Evolutionary conservation across 306 rosid species (phyloP).

Genomic region (Macrotyloma uniflorum): DNA sequence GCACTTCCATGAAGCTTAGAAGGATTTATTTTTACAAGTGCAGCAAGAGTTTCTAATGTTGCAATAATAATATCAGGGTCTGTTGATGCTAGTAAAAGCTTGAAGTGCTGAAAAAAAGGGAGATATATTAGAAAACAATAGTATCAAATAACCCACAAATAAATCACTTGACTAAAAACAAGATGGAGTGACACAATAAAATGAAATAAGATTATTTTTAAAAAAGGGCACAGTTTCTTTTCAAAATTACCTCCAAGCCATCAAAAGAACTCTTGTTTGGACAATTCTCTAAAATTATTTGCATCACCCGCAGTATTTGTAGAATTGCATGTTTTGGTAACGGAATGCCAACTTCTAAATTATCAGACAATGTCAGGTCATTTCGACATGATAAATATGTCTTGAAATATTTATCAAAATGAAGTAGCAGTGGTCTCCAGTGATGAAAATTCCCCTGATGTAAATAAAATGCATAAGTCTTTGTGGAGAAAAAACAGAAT

Average conservation of each 20-base stretch:
- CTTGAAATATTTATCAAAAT: constrained; percentile 96
- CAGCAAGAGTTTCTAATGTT: constrained; percentile 88
- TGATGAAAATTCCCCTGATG: constrained; percentile 95
- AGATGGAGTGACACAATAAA: neutral
- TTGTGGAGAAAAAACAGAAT: neutral
- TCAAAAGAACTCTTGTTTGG: constrained; percentile 90
- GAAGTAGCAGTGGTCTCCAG: constrained; percentile 93
- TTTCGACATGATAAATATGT: constrained; percentile 78
- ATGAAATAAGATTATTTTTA: neutral
- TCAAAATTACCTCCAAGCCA: constrained; percentile 87
- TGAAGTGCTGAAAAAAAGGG: constrained; percentile 78
- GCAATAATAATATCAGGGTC: constrained; percentile 93
- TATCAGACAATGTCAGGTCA: constrained; percentile 84
- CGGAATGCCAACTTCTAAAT: constrained; percentile 79
- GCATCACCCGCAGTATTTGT: constrained; percentile 95
- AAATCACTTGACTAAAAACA: constrained; percentile 17
- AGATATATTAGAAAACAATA: neutral
- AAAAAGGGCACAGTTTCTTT: constrained; percentile 20
- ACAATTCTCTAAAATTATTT: constrained; percentile 86
- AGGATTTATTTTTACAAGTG: constrained; percentile 87
- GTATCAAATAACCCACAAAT: constrained; percentile 15
- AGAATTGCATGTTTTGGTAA: constrained; percentile 88
- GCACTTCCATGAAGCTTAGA: constrained; percentile 94
- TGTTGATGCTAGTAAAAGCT: constrained; percentile 84
- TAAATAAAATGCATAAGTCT: constrained; percentile 39